Base-by-base conservation (phyloP, 441 rosid genomes). In the Populus hybrid region DNA sequence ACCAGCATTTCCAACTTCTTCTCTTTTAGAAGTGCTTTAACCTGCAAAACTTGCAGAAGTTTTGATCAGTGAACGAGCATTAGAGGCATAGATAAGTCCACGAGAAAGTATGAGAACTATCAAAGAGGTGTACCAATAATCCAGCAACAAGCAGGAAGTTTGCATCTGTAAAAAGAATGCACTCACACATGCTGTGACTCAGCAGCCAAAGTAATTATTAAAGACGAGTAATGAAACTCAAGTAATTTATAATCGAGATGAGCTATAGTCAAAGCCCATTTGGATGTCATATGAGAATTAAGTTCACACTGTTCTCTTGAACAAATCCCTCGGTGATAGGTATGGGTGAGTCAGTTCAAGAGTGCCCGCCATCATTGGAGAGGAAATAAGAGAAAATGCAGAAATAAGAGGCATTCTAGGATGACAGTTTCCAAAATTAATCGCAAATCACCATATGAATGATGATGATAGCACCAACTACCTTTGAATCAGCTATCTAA, bases 1-100 rank as follows among this genome's bases (percentile, higher is more conserved):
- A 91, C 97, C 74, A 94, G 84, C 87, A 90, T 86, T 82, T 89
- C 96, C 81, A 92, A 71, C 77, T 89, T 92, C 86, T 88, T 91
- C 84, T 91, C 98, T 86, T 90, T 94, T 64, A 94, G 74, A 78
- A 92, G 93, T 26, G 92, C 94, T 90, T 94, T 92, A 24, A 94
- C 97, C 97, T 94, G 87, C 72, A 71, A 14, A 75, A 21, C 2
- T 28, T 20, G 7, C 72, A 33, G 26, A 45, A 0, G 1, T 42
- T 29, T 78, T 36, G 67, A 10, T 56, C 1, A 66, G 56, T 45
- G 20, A 31, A 35, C 20, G 24, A 1, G 21, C 3, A 71, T 23
- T 3, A 2, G 3, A 1, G 74, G 24, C 14, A 72, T 69, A 6
- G 29, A 72, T 3, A 72, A 21, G 40, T 72, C 42, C 45, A 29